Percentiles rank a stretch among this genome's conserved stretches.
These are phyloP conservation scores for Naganishia liquefaciens DNA, from an alignment of 1,284 basidiomycete genomes.

Conservation along the genomic window DNA sequence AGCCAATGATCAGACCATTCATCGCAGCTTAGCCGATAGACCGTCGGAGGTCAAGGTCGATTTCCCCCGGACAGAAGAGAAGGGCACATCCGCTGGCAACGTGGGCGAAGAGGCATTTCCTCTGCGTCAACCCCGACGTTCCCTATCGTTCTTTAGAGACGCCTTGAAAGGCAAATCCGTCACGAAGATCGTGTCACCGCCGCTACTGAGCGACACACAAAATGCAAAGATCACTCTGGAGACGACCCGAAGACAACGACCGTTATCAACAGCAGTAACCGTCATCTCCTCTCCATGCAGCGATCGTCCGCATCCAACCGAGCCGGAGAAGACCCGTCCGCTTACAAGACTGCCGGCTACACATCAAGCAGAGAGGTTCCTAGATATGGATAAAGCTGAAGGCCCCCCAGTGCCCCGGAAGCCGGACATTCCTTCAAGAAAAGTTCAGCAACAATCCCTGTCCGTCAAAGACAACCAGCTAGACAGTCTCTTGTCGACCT, in stretches of 20 bases:
- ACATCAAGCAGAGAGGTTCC: background rate
- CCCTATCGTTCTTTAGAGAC: conserved; percentile 7
- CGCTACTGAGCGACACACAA: no score
- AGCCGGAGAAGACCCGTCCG: background rate
- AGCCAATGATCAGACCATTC: no score
- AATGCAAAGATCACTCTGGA: background rate
- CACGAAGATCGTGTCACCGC: background rate
- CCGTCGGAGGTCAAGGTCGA: background rate
- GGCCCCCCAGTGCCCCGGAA: background rate
- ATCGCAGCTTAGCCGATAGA: background rate
- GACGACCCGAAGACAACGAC: background rate
- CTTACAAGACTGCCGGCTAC: background rate
- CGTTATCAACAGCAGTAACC: background rate
- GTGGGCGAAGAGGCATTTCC: no score
- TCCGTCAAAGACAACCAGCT: background rate
- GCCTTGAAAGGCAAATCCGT: conserved; percentile 12
- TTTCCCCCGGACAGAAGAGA: background rate
- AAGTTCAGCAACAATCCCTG: background rate
- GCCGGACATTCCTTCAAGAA: background rate
- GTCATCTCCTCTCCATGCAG: background rate
- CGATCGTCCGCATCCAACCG: background rate
- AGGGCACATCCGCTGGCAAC: background rate
- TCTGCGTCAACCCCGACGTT: conserved; percentile 1
- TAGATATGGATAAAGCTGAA: no score
- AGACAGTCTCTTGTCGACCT: no score